A percentile compares a stretch with the other conserved stretches of the same genome.
Conservation (phyloP, 352 stramenopile genomes). For the Phytophthora ramorum region DNA sequence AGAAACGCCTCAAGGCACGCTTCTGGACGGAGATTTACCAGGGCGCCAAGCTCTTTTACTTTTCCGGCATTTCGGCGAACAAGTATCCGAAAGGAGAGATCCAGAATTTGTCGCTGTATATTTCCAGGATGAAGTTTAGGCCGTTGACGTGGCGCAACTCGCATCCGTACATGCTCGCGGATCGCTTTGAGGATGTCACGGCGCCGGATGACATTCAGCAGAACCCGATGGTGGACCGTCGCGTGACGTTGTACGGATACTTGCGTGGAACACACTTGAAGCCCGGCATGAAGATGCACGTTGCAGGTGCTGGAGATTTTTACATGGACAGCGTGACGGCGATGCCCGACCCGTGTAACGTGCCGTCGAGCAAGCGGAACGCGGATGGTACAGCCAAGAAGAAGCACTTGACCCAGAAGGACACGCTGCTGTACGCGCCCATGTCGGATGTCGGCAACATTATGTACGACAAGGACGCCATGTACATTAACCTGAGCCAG, state of each 20-base stretch:
- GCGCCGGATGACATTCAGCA: conserved; percentile 94
- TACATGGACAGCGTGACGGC: conserved; percentile 94
- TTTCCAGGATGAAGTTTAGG: conserved; percentile 98
- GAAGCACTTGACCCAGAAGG: conserved; percentile 94
- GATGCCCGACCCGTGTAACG: conserved; percentile 97
- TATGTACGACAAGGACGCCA: conserved; percentile 98
- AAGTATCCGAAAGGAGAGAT: conserved; percentile 99
- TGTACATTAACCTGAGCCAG: conserved; percentile 98
- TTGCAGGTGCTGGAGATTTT: conserved; percentile 99
- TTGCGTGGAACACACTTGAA: conserved; percentile 99
- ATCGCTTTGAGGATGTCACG: conserved; percentile 98
- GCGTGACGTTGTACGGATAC: conserved; percentile 98
- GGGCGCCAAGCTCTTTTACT: conserved; percentile 96
- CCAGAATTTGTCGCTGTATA: conserved; percentile 97
- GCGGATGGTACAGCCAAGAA: conserved; percentile 73
- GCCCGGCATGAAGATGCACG: conserved; percentile 95
- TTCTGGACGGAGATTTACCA: conserved; percentile 99
- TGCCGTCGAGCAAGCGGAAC: conserved; percentile 75
- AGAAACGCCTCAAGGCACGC: conserved; percentile 98
- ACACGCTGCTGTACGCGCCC: conserved; percentile 90
- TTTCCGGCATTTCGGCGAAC: conserved; percentile 97
- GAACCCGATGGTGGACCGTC: conserved; percentile 92
- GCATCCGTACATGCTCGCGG: conserved; percentile 99
- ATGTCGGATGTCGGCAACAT: conserved; percentile 98
- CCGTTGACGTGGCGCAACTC: conserved; percentile 99